Evolutionary conservation across 495 filamentous ascomycete genomes (phyloP).

Genomic region (Patellaria atrata): DNA sequence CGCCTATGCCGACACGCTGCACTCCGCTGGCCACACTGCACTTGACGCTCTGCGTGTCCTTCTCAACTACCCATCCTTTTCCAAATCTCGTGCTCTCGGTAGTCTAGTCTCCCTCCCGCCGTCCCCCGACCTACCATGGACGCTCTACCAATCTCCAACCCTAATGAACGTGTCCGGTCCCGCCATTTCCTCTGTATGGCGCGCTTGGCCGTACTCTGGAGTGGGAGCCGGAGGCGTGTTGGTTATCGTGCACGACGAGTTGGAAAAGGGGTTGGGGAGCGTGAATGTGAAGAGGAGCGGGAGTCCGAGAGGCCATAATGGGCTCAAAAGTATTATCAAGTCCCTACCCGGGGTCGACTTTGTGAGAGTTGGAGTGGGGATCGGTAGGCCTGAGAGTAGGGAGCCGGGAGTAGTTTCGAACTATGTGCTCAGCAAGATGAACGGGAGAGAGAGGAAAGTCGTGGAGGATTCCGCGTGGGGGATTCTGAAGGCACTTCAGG

Average conservation of each 20-base stretch:
- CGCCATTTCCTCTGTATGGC: constrained; percentile 22
- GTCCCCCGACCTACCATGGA: constrained; percentile 32
- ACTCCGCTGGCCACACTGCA: constrained; percentile 64
- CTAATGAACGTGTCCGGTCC: constrained; percentile 53
- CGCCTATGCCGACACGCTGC: constrained; percentile 54
- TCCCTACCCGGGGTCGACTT: constrained; percentile 32
- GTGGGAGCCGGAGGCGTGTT: constrained; percentile 31
- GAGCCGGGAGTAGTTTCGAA: constrained; percentile 42
- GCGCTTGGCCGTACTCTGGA: constrained; percentile 6
- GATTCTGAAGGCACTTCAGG: constrained; percentile 36
- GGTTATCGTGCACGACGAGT: constrained; percentile 71
- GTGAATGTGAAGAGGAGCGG: constrained; percentile 45
- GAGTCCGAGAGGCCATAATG: constrained; percentile 59
- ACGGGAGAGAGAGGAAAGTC: constrained; percentile 32
- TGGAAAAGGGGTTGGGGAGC: constrained; percentile 53
- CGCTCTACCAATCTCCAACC: constrained; percentile 51
- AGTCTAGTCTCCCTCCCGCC: background rate
- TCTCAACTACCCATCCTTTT: constrained; percentile 36
- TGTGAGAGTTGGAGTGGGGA: constrained; percentile 52
- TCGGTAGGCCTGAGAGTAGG: constrained; percentile 50
- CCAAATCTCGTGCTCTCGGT: no score
- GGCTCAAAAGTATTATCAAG: constrained; percentile 51
- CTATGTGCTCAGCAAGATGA: constrained; percentile 57
- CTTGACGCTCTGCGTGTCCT: constrained; percentile 27
- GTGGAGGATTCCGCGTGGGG: constrained; percentile 36